Evolutionary conservation across 192 early-diverging fungal species (phyloP).

Genomic region (Coemansia sp.): DNA sequence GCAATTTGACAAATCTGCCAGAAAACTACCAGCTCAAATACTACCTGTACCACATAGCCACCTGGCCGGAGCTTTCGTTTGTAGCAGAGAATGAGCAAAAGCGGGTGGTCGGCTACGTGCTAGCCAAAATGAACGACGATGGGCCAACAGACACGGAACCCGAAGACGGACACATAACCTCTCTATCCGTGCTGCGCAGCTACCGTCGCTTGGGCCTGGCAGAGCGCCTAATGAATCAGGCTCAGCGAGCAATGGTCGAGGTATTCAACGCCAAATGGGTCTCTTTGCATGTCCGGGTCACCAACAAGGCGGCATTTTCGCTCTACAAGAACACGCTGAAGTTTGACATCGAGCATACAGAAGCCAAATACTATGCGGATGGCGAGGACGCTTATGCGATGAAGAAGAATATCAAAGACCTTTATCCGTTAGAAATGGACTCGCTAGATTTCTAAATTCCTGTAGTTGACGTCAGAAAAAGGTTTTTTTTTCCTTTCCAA

Average conservation of each 20-base stretch:
- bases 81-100: conserved; percentile 93
- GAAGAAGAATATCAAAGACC: conserved; percentile 35
- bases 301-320: conserved; percentile 88
- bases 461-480: not conserved
- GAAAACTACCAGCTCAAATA: conserved; percentile 99
- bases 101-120: conserved; percentile 93
- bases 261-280: conserved; percentile 83
- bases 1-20: conserved; percentile 95
- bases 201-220: conserved; percentile 96
- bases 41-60: conserved; percentile 79
- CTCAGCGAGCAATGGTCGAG: conserved; percentile 82
- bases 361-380: conserved; percentile 97
- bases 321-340: conserved; percentile 92
- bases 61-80: conserved; percentile 91
- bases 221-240: conserved; percentile 92
- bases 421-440: conserved; percentile 32
- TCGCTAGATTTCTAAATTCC: conserved; percentile 33
- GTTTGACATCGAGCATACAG: conserved; percentile 81
- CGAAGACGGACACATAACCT: conserved; percentile 94
- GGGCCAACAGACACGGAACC: conserved; percentile 59
- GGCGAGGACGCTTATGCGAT: conserved; percentile 90
- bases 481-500: not conserved
- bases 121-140: conserved; percentile 96
- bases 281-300: conserved; percentile 92
- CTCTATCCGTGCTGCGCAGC: conserved; percentile 92